Percentiles rank a stretch among this genome's conserved stretches.
Evolutionary conservation across 1,284 basidiomycete genomes (phyloP).

Genomic region (Dichomitus squalens): DNA sequence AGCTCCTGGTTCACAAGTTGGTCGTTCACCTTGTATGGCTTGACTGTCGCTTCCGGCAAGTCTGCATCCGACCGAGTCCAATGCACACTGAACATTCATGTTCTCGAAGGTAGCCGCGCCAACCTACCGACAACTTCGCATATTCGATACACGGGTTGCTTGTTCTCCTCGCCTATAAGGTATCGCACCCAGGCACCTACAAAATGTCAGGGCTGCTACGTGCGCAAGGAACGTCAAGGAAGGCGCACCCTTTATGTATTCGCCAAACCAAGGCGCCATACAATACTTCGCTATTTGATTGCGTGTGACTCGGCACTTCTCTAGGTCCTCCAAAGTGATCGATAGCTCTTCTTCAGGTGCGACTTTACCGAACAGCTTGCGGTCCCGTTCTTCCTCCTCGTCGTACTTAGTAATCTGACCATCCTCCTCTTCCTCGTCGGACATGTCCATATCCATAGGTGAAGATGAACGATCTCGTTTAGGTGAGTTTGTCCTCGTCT

Average conservation of each 20-base stretch:
- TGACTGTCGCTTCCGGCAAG: constrained; percentile 46
- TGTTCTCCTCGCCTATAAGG: constrained; percentile 61
- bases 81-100: constrained; percentile 2
- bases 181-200: constrained; percentile 83
- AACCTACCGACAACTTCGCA: constrained; percentile 76
- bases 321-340: constrained; percentile 56
- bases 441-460: constrained; percentile 81
- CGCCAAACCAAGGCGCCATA: constrained; percentile 76
- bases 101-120: not conserved
- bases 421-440: constrained; percentile 70
- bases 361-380: constrained; percentile 50
- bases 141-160: constrained; percentile 75
- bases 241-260: constrained; percentile 70
- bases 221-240: constrained; percentile 13
- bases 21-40: constrained; percentile 77
- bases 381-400: constrained; percentile 67
- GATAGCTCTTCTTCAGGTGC: constrained; percentile 52
- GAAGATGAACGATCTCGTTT: constrained; percentile 70
- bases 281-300: constrained; percentile 65
- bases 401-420: constrained; percentile 72
- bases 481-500: constrained; percentile 55
- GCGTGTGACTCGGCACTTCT: constrained; percentile 62
- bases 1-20: constrained; percentile 63
- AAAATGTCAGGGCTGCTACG: constrained; percentile 24
- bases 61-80: constrained; percentile 35